Evolutionary conservation across 495 filamentous ascomycete genomes (phyloP).

Genomic region (Neurospora cerealis): DNA sequence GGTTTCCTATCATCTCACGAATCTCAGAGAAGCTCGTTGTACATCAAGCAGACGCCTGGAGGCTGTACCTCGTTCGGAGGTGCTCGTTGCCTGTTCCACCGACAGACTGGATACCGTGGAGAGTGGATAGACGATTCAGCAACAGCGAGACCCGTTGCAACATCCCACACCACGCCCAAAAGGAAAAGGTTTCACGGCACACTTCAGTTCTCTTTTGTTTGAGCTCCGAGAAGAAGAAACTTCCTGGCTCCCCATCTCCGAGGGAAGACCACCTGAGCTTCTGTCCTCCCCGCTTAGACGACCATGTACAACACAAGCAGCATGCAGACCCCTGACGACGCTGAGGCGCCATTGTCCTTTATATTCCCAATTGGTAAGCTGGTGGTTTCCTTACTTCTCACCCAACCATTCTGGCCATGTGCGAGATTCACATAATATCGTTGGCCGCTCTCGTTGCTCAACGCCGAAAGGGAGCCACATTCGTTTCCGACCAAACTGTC

Average conservation of each 20-base stretch:
- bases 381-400: slow-evolving; percentile 17
- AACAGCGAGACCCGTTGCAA: not conserved
- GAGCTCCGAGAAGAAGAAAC: not conserved
- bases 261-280: slow-evolving; percentile 1
- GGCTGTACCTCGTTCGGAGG: not conserved
- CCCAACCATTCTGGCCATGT: slow-evolving; percentile 40
- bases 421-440: slow-evolving; percentile 23
- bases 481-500: slow-evolving; percentile 10
- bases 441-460: slow-evolving; percentile 22
- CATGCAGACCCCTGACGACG: slow-evolving; percentile 37
- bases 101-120: not conserved
- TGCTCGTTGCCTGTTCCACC: not conserved
- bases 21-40: not conserved
- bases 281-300: slow-evolving; percentile 5
- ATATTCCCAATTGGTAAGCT: slow-evolving; percentile 43
- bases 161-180: not conserved
- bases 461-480: not conserved
- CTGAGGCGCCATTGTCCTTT: slow-evolving; percentile 29
- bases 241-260: not conserved
- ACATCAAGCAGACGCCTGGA: not conserved
- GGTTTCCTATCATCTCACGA: not conserved
- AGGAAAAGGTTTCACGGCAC: not conserved
- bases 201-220: not conserved
- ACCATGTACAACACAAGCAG: slow-evolving; percentile 15
- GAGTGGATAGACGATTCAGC: not conserved